Base-by-base conservation (phyloP, 495 filamentous ascomycete species). In the Talaromyces liani region DNA sequence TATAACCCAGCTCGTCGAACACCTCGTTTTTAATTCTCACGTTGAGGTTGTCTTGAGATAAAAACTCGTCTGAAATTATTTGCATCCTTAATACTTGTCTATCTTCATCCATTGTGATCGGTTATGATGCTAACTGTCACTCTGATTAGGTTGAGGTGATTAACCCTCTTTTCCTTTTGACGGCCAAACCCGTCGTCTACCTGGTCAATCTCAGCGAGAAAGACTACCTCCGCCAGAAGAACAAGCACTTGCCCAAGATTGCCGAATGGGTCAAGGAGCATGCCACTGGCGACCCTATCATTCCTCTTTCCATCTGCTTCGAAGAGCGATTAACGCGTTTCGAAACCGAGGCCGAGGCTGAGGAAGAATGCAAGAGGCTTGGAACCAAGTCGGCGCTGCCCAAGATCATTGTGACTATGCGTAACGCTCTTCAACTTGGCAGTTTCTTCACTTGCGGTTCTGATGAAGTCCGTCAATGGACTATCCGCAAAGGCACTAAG, bases 1-100 rank as follows among this genome's bases (percentile, higher is more conserved):
- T 82, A 90, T 92, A 96, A 90, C 94, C 94, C 94, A 98, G 94
- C 94, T 98, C 94, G 87, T 96, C 86, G 94, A 97, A 87, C 85
- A 85, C 81, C 88, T 72, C 77, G 74, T 75, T 72, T 87, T 84
- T 82, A 73, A 73, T 79, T 80, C 73, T 81, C 83, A 88, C 84
- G 84, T 80, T 82, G 88, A 87, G 86, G 78, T 79, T 84, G 81
- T 85, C 68, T 76, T 98, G 94, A 95, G 90, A 97, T 87, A 77
- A 88, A 80, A 73, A 80, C 79, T 78, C 72, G 75, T 75, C 82
- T 84, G 85, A 87, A 71, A 63, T 65, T 63, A 70, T 67, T 62
- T 33, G 31, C 47, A 45, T 51, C 6, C 29, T 41, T 62, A 22
- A 53, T 49, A 3, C 1, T 62, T 20, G 20, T 10, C 29, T 14